Percentiles rank a stretch among this genome's conserved stretches.
Evolutionary conservation across 371 early-diverging fungal species (phyloP).

Genomic region (Batkoa obscura): DNA sequence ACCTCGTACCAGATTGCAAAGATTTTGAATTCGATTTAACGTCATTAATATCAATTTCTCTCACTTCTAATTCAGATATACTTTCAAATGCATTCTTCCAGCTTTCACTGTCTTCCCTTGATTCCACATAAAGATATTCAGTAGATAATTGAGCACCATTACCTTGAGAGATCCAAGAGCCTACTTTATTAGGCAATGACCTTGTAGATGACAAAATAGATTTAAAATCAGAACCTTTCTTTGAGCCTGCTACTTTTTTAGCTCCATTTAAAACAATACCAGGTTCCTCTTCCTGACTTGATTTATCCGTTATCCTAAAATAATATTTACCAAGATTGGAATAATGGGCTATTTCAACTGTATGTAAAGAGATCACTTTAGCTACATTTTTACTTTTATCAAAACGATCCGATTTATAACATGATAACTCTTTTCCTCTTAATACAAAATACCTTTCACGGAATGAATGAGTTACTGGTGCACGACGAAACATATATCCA

Average conservation of each 20-base stretch:
- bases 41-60: neutral
- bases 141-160: neutral
- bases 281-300: neutral
- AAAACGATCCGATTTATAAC: conserved; percentile 3
- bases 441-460: conserved; percentile 2
- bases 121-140: neutral
- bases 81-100: conserved; percentile 2
- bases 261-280: neutral
- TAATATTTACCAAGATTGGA: neutral
- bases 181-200: neutral
- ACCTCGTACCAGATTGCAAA: neutral
- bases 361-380: neutral
- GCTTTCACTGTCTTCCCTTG: neutral
- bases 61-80: neutral
- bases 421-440: neutral
- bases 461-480: neutral
- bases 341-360: neutral
- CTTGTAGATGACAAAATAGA: neutral
- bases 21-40: neutral
- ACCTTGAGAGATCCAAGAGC: neutral
- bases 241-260: neutral
- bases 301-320: neutral
- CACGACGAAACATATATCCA: neutral
- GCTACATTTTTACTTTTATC: neutral
- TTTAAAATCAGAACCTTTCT: neutral